Percentiles rank a stretch among this genome's conserved stretches.
These are phyloP conservation scores for Auriscalpium vulgare DNA, from an alignment of 768 basidiomycete genomes.

Conservation along the genomic window DNA sequence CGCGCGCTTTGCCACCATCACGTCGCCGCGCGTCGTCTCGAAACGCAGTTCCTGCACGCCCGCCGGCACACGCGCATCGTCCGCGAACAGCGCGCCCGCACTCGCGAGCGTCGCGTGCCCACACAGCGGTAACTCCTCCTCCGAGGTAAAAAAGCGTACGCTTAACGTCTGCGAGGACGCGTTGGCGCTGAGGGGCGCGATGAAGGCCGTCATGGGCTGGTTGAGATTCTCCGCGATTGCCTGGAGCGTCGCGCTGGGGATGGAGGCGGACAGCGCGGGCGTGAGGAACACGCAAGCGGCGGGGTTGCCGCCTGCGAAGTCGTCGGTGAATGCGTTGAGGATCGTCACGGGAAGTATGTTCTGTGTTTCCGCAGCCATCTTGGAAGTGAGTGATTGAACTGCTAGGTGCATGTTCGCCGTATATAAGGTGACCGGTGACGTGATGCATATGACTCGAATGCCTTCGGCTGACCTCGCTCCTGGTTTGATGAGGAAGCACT, in stretches of 20 bases:
- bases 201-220: constrained; percentile 18
- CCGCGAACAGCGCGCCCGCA: constrained; percentile 7
- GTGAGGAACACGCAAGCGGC: constrained; percentile 24
- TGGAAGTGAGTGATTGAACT: background rate
- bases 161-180: constrained; percentile 5
- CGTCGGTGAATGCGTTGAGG: constrained; percentile 26
- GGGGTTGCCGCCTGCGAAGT: constrained; percentile 23
- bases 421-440: no score
- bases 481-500: no score
- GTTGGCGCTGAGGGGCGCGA: background rate
- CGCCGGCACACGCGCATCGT: background rate
- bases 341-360: constrained; percentile 14
- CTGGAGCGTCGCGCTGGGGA: constrained; percentile 13
- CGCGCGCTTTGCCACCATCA: constrained; percentile 2
- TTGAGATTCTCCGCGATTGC: constrained; percentile 15
- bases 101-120: constrained; percentile 28
- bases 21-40: constrained; percentile 1
- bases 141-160: constrained; percentile 24
- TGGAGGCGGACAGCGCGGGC: background rate
- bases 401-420: no score
- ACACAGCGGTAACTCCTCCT: constrained; percentile 20
- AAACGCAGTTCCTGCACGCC: background rate
- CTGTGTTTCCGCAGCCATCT: background rate
- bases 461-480: no score
- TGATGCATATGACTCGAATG: no score